A percentile compares a stretch with the other conserved stretches of the same genome.
phyloP scores from a whole-genome alignment of 2,329 filamentous ascomycete genomes.

The Chrysosporium queenslandicum region DNA sequence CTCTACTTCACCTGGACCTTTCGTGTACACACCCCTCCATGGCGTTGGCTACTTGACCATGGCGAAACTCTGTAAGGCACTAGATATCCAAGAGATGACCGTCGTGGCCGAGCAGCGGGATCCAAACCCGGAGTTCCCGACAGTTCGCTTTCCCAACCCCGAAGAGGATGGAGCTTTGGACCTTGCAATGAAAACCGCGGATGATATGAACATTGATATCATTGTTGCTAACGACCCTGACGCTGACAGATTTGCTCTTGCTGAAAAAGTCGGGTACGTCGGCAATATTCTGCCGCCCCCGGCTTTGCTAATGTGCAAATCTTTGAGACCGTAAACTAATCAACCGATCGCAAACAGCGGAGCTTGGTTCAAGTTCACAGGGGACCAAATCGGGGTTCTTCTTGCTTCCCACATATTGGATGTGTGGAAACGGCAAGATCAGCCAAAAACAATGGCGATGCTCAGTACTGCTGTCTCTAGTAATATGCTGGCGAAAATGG shows the following conservation, averaged over 20 bases:
- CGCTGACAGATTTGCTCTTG: constrained; percentile 54
- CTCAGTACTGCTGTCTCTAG: constrained; percentile 55
- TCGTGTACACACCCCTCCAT: constrained; percentile 38
- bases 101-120: constrained; percentile 40
- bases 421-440: constrained; percentile 25
- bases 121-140: constrained; percentile 55
- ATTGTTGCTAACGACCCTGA: constrained; percentile 57
- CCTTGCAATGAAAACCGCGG: constrained; percentile 48
- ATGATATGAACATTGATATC: constrained; percentile 39
- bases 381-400: constrained; percentile 55
- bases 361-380: constrained; percentile 52
- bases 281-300: neutral
- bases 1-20: constrained; percentile 24
- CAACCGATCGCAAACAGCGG: constrained; percentile 26
- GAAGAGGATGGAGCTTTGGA: constrained; percentile 55
- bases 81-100: constrained; percentile 28
- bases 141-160: constrained; percentile 55
- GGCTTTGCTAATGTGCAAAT: too few relatives aligned
- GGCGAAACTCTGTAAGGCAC: constrained; percentile 25
- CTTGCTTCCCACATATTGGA: constrained; percentile 50
- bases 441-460: constrained; percentile 40
- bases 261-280: constrained; percentile 44
- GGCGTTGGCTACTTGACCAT: constrained; percentile 32
- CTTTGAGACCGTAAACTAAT: neutral
- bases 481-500: constrained; percentile 52